phyloP scores from a whole-genome alignment of 2,329 filamentous ascomycete species.

The Stemphylium lycopersici region DNA sequence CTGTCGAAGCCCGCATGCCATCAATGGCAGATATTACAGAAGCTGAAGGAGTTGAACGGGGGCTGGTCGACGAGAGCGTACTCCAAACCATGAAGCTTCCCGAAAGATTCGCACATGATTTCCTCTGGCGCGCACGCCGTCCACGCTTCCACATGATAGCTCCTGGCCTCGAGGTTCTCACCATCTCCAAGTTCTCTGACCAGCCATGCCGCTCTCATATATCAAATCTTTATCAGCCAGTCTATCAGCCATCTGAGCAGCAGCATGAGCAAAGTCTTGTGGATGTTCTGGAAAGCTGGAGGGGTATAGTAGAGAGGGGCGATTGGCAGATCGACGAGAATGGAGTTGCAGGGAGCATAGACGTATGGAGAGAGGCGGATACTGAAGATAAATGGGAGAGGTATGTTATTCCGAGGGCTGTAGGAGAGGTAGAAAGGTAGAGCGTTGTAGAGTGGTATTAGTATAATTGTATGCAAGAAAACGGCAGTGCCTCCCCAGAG shows the following conservation, averaged over 20 bases:
- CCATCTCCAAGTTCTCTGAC: constrained; percentile 2
- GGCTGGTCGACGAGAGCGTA: constrained; percentile 5
- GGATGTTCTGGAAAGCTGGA: constrained; percentile 22
- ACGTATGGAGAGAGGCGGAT: constrained; percentile 28
- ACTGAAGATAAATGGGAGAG: constrained; percentile 16
- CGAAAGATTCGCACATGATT: constrained; percentile 17
- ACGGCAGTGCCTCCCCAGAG: background rate
- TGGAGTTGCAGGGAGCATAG: constrained; percentile 24
- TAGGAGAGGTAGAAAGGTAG: constrained; percentile 3
- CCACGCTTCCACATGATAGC: constrained; percentile 23
- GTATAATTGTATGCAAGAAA: no score
- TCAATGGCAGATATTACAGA: background rate
- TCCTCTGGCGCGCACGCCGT: constrained; percentile 9
- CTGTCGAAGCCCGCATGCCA: constrained; percentile 2
- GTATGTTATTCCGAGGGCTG: constrained; percentile 17
- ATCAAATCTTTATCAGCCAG: constrained; percentile 15
- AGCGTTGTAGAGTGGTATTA: no score
- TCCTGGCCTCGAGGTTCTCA: constrained; percentile 18
- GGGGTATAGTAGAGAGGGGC: constrained; percentile 26
- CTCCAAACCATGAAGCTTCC: constrained; percentile 6
- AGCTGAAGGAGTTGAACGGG: background rate
- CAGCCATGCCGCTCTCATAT: constrained; percentile 13
- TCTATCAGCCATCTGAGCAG: constrained; percentile 14
- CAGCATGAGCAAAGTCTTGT: constrained; percentile 15
- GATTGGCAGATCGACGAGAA: constrained; percentile 25